Evolutionary conservation across 805 yeast genomes (phyloP).

Genomic region (Yarrowia hollandica): DNA sequence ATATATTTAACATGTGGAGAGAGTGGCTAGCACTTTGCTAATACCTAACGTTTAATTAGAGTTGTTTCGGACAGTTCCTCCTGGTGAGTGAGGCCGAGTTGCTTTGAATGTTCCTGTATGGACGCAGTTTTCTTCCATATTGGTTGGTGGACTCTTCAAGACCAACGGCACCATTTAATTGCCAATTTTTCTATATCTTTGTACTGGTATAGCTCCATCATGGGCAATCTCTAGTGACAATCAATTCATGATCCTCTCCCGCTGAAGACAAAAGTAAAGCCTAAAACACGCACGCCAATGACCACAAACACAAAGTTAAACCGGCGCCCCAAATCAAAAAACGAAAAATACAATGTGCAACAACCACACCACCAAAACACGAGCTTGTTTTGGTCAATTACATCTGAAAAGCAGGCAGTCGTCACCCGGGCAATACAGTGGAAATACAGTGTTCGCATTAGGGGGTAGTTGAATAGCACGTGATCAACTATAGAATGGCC

Average conservation of each 20-base stretch:
- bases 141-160: too few relatives aligned
- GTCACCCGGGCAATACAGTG: background rate
- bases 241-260: slow-evolving; percentile 20
- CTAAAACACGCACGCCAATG: slow-evolving; percentile 8
- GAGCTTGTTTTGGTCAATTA: background rate
- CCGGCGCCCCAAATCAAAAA: background rate
- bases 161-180: too few relatives aligned
- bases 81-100: slow-evolving; percentile 26
- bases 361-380: slow-evolving; percentile 21
- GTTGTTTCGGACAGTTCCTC: slow-evolving; percentile 21
- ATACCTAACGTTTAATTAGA: slow-evolving; percentile 10
- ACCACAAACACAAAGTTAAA: slow-evolving; percentile 3
- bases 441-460: background rate
- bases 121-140: too few relatives aligned
- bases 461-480: background rate
- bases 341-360: background rate
- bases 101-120: background rate
- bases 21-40: slow-evolving; percentile 15
- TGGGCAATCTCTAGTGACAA: background rate
- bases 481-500: background rate
- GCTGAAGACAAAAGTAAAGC: slow-evolving; percentile 11
- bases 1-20: slow-evolving; percentile 14
- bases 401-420: background rate
- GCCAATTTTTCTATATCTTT: background rate
- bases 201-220: background rate